phyloP scores from a whole-genome alignment of 257 asterid genomes.

The Salvia rosmarinus region DNA sequence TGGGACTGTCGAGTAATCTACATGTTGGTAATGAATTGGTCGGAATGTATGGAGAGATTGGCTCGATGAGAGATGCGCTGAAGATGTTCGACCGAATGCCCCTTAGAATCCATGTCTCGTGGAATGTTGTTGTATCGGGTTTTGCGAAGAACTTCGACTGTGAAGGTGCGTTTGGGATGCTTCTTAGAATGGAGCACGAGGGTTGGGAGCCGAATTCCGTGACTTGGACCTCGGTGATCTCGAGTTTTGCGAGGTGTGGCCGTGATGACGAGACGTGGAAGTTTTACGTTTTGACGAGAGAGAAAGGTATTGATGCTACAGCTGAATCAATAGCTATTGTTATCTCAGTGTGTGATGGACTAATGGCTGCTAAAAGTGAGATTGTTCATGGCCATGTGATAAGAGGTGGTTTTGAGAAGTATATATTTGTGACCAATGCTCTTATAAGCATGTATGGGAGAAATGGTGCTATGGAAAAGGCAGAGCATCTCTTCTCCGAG shows the following conservation, averaged over 20 bases:
- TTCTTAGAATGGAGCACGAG: conserved; percentile 60
- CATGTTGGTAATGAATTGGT: conserved; percentile 62
- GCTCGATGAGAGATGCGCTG: conserved; percentile 44
- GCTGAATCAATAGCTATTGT: conserved; percentile 73
- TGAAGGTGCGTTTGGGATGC: conserved; percentile 45
- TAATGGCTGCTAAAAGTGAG: conserved; percentile 42
- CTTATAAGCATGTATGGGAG: conserved; percentile 66
- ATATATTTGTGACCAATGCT: conserved; percentile 58
- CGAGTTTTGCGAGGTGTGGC: conserved; percentile 60
- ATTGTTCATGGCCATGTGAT: conserved; percentile 53
- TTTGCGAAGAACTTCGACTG: conserved; percentile 52
- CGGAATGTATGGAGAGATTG: conserved; percentile 68
- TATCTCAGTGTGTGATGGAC: conserved; percentile 49
- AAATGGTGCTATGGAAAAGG: conserved; percentile 47
- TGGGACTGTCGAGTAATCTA: conserved; percentile 50
- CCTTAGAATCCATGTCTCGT: conserved; percentile 47
- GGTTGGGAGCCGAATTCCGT: conserved; percentile 67
- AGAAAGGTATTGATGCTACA: conserved; percentile 47
- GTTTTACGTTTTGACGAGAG: conserved; percentile 52
- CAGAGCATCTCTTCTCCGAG: conserved; percentile 48
- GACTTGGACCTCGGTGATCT: conserved; percentile 73
- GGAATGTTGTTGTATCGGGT: conserved; percentile 65
- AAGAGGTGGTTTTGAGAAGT: conserved; percentile 60
- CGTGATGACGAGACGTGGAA: conserved; percentile 47
- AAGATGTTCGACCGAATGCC: conserved; percentile 61